These are phyloP conservation scores for Crucibulum parvulum DNA, from an alignment of 1,284 basidiomycete genomes.

Conservation along the genomic window DNA sequence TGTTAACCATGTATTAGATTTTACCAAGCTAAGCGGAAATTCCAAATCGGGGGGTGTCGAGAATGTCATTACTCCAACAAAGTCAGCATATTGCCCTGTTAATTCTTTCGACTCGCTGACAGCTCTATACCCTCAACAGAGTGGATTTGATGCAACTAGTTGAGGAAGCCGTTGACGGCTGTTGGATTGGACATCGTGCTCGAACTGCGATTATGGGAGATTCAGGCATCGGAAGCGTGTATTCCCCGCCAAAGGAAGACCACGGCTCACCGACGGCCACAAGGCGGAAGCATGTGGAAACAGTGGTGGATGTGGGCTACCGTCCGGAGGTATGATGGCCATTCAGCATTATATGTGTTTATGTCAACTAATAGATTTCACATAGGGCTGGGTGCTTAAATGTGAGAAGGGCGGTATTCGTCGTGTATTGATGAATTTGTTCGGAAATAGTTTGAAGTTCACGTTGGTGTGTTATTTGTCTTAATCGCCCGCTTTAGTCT, in stretches of 20 bases:
- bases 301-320: constrained; percentile 86
- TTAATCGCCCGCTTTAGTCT: neutral
- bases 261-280: constrained; percentile 44
- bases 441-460: constrained; percentile 95
- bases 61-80: constrained; percentile 73
- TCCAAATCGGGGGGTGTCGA: constrained; percentile 79
- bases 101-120: neutral
- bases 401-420: constrained; percentile 95
- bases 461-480: constrained; percentile 61
- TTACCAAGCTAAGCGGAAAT: constrained; percentile 94
- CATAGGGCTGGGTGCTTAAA: constrained; percentile 85
- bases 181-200: constrained; percentile 93
- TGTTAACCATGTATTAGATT: constrained; percentile 97
- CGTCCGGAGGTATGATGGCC: constrained; percentile 61
- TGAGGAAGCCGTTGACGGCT: constrained; percentile 96
- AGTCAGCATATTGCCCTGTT: constrained; percentile 45
- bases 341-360: neutral
- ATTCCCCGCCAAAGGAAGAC: constrained; percentile 79
- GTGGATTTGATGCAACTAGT: constrained; percentile 90
- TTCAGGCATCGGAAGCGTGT: constrained; percentile 90
- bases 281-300: constrained; percentile 70
- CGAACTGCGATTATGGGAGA: constrained; percentile 70
- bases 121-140: constrained; percentile 40
- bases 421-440: constrained; percentile 93
- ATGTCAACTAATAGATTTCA: constrained; percentile 5